These are phyloP conservation scores for Saprolegnia diclina DNA, from an alignment of 352 stramenopile species.

Conservation along the genomic window DNA sequence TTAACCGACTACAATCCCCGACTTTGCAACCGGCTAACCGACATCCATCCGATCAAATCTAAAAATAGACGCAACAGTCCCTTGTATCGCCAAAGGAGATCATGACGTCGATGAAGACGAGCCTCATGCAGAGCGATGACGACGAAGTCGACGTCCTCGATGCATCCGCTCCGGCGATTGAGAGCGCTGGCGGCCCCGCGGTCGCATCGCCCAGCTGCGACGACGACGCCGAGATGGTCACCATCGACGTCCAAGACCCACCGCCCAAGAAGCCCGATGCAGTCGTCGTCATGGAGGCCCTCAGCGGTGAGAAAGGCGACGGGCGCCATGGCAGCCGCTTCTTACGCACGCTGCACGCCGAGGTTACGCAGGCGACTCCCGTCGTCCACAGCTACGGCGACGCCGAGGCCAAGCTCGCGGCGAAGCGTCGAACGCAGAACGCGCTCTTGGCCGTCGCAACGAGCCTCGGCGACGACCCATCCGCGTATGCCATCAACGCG, in stretches of 20 bases:
- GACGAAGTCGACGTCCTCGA: slow-evolving; percentile 13
- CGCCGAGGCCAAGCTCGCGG: background rate
- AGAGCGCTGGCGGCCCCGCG: background rate
- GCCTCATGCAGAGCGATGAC: background rate
- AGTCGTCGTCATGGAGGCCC: background rate
- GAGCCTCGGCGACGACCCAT: background rate
- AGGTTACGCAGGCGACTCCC: background rate
- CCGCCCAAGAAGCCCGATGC: background rate
- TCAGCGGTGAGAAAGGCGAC: background rate
- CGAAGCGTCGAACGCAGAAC: slow-evolving; percentile 1
- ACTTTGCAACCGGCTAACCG: too few species aligned
- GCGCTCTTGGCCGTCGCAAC: slow-evolving; percentile 16
- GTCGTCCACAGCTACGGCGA: background rate
- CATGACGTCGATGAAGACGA: background rate
- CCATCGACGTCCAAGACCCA: background rate
- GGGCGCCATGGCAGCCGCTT: background rate
- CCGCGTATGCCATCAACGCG: slow-evolving; percentile 56
- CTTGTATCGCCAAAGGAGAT: background rate
- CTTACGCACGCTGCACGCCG: background rate
- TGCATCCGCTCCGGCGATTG: background rate
- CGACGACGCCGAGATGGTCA: background rate
- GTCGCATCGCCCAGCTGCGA: background rate
- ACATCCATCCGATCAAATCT: background rate
- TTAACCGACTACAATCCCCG: background rate
- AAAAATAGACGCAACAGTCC: background rate